Evolutionary conservation across 1,284 basidiomycete species (phyloP).

Genomic region (Moesziomyces sp.): DNA sequence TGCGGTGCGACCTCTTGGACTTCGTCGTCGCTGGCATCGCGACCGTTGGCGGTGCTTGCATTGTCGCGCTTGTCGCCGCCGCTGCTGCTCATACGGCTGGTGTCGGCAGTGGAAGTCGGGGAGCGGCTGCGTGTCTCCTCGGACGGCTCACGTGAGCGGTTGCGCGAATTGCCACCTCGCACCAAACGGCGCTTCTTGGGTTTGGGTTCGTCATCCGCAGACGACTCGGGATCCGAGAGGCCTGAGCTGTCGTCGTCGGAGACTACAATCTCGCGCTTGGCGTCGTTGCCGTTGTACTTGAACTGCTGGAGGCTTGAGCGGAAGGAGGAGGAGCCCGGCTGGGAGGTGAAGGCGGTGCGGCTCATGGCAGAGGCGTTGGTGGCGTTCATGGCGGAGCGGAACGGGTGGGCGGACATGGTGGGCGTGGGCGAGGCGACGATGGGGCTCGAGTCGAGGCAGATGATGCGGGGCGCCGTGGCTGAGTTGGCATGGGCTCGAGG

Average conservation of each 20-base stretch:
- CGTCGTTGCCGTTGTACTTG: slow-evolving; percentile 18
- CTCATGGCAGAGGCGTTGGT: slow-evolving; percentile 32
- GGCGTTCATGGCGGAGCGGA: slow-evolving; percentile 35
- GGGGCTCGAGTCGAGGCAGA: slow-evolving; percentile 42
- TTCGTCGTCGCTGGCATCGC: slow-evolving; percentile 11
- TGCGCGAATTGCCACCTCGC: slow-evolving; percentile 20
- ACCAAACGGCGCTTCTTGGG: slow-evolving; percentile 44
- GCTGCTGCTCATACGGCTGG: neutral
- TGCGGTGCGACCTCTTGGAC: slow-evolving; percentile 18
- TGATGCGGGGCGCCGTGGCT: slow-evolving; percentile 18
- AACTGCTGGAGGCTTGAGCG: slow-evolving; percentile 38
- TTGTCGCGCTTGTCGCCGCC: neutral
- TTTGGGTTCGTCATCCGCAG: slow-evolving; percentile 21
- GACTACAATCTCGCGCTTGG: slow-evolving; percentile 12
- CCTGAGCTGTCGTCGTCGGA: slow-evolving; percentile 43
- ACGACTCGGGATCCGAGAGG: slow-evolving; percentile 35
- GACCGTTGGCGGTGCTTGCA: neutral
- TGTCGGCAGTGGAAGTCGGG: neutral
- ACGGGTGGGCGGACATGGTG: slow-evolving; percentile 25
- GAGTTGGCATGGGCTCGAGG: slow-evolving; percentile 11
- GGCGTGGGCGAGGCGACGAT: slow-evolving; percentile 14
- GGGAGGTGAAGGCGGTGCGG: slow-evolving; percentile 20
- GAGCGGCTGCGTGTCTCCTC: slow-evolving; percentile 3
- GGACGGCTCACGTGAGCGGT: slow-evolving; percentile 15
- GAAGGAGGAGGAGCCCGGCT: slow-evolving; percentile 16